Percentiles rank a stretch among this genome's conserved stretches.
These are phyloP conservation scores for Saprolegnia parasitica DNA, from an alignment of 352 stramenopile species.

Conservation along the genomic window DNA sequence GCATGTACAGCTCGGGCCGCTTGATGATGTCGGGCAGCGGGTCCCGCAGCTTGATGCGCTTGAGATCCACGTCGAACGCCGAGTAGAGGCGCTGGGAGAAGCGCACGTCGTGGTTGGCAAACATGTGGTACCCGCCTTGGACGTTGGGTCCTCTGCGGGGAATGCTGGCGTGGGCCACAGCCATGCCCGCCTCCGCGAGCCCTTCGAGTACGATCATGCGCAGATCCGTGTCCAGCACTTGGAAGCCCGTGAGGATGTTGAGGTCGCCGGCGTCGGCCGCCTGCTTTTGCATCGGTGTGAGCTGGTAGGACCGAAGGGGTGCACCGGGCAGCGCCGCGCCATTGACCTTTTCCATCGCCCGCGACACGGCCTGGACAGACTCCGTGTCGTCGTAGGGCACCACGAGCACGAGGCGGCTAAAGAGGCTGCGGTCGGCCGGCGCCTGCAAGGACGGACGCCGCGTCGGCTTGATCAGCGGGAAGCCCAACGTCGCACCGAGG, in stretches of 20 bases:
- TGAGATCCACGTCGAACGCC: conserved; percentile 81
- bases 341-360: conserved; percentile 67
- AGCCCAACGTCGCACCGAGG: conserved; percentile 43
- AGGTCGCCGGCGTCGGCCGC: conserved; percentile 52
- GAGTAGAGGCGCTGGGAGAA: conserved; percentile 84
- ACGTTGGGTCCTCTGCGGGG: conserved; percentile 39
- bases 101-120: conserved; percentile 60
- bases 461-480: conserved; percentile 30
- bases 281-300: conserved; percentile 50
- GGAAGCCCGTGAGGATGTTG: conserved; percentile 81
- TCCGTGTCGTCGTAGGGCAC: conserved; percentile 72
- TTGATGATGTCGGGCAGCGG: conserved; percentile 62
- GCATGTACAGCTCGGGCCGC: conserved; percentile 87
- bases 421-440: conserved; percentile 32
- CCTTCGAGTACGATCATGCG: conserved; percentile 87
- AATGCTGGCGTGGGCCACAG: conserved; percentile 39
- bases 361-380: conserved; percentile 46
- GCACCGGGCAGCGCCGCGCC: conserved; percentile 40
- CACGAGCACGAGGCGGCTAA: conserved; percentile 74
- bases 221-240: conserved; percentile 81
- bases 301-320: conserved; percentile 74
- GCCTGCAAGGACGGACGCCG: background rate
- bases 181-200: conserved; percentile 55
- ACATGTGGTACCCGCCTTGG: conserved; percentile 47
- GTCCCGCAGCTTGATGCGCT: conserved; percentile 84